Percentiles rank a stretch among this genome's conserved stretches.
Evolutionary conservation across 495 filamentous ascomycete species (phyloP).

Genomic region (Glutinoglossum americanum): DNA sequence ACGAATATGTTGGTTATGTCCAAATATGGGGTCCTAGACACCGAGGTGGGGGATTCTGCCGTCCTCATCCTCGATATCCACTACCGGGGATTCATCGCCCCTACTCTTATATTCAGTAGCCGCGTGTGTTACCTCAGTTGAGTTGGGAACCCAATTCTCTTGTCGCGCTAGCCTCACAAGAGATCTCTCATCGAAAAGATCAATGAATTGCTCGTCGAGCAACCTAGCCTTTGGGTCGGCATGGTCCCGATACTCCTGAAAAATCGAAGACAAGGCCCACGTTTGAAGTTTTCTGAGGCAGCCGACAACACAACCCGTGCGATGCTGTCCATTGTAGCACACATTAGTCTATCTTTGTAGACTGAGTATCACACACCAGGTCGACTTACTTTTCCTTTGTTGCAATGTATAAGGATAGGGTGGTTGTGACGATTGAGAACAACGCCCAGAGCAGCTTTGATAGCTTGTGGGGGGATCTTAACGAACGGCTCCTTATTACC

Average conservation of each 20-base stretch:
- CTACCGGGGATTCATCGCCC: background rate
- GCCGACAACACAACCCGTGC: conserved; percentile 62
- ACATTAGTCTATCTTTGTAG: background rate
- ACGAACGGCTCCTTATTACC: conserved; percentile 46
- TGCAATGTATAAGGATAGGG: conserved; percentile 68
- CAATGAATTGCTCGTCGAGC: conserved; percentile 31
- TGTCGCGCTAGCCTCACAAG: background rate
- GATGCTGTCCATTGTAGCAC: conserved; percentile 30
- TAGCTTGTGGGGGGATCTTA: conserved; percentile 31
- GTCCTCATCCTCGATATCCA: background rate
- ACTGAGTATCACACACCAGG: conserved; percentile 7
- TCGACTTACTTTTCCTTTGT: conserved; percentile 53
- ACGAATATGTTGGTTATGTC: background rate
- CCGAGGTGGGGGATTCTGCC: background rate
- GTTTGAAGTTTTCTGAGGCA: conserved; percentile 43
- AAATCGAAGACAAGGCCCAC: conserved; percentile 31
- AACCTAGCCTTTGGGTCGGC: conserved; percentile 39
- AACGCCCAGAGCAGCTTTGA: conserved; percentile 39
- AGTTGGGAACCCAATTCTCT: background rate
- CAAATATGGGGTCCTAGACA: background rate
- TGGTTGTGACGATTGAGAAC: conserved; percentile 45
- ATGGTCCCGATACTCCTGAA: conserved; percentile 46
- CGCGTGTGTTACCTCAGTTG: background rate
- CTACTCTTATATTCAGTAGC: background rate
- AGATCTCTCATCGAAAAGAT: conserved; percentile 19